A percentile compares a stretch with the other conserved stretches of the same genome.
These are phyloP conservation scores for Cucurbita moschata DNA, from an alignment of 306 rosid species.

Conservation along the genomic window DNA sequence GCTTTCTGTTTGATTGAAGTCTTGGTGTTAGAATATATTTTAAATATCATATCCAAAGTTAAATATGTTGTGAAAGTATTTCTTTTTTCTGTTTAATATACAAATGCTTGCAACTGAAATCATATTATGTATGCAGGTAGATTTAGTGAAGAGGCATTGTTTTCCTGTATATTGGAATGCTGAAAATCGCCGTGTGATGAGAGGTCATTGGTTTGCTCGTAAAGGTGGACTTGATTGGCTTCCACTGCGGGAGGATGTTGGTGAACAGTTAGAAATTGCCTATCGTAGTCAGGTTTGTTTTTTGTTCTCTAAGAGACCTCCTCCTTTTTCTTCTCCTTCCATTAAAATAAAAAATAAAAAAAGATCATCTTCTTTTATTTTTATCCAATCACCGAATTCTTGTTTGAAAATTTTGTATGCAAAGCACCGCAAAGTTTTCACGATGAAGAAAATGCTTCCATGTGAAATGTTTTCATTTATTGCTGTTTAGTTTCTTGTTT, in stretches of 20 bases:
- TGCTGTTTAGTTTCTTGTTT: neutral
- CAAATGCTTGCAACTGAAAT: conserved; percentile 4
- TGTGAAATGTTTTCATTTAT: neutral
- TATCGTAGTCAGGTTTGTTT: conserved; percentile 57
- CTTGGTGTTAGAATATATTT: too few species aligned
- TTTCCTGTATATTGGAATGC: conserved; percentile 98
- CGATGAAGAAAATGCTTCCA: neutral
- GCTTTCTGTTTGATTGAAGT: too few species aligned
- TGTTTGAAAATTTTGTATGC: conserved; percentile 1
- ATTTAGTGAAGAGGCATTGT: conserved; percentile 57
- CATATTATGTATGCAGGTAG: conserved; percentile 44
- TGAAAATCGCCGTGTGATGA: conserved; percentile 84
- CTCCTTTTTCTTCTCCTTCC: neutral
- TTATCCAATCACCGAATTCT: neutral
- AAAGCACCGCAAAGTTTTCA: neutral
- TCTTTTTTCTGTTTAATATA: neutral
- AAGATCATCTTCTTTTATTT: neutral
- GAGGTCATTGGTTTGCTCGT: conserved; percentile 99
- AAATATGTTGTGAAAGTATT: neutral
- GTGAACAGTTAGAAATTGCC: conserved; percentile 86
- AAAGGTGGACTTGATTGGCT: conserved; percentile 96
- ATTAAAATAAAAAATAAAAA: neutral
- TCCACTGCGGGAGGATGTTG: conserved; percentile 86
- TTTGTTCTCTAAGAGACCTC: neutral
- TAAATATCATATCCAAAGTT: too few species aligned